phyloP scores from a whole-genome alignment of 2,329 filamentous ascomycete species.

The Acrodontium crateriforme region DNA sequence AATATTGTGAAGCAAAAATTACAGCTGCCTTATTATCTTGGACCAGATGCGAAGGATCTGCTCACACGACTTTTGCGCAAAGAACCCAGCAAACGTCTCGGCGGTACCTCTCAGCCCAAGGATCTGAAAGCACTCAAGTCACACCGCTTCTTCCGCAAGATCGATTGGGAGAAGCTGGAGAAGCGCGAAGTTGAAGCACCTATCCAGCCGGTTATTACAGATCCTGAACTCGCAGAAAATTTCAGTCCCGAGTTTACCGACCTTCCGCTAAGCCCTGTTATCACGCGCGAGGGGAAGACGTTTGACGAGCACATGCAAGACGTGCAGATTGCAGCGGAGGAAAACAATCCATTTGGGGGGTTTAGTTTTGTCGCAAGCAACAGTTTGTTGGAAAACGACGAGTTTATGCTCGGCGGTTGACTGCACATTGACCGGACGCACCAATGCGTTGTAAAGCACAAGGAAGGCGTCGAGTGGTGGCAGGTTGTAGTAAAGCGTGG shows the following conservation, averaged over 20 bases:
- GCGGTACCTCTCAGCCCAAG: constrained; percentile 66
- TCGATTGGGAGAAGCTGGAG: constrained; percentile 83
- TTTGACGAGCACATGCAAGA: constrained; percentile 12
- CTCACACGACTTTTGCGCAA: constrained; percentile 82
- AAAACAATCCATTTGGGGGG: constrained; percentile 37
- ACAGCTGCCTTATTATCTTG: constrained; percentile 75
- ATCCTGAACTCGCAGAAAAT: constrained; percentile 92
- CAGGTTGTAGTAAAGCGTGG: no score
- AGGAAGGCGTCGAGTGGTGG: no score
- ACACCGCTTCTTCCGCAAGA: constrained; percentile 92
- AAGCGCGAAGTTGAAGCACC: constrained; percentile 73
- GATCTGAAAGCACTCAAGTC: constrained; percentile 76
- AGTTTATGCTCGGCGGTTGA: constrained; percentile 22
- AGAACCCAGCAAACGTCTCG: constrained; percentile 80
- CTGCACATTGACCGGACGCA: no score
- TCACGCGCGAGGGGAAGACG: constrained; percentile 20
- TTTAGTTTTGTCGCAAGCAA: constrained; percentile 41
- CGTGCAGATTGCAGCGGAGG: constrained; percentile 12
- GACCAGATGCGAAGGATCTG: constrained; percentile 84
- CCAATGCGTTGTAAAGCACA: no score
- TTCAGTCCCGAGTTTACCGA: constrained; percentile 88
- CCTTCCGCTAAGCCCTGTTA: constrained; percentile 62
- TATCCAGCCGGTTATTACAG: constrained; percentile 85
- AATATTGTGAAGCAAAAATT: constrained; percentile 93
- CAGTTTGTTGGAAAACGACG: constrained; percentile 32